These are phyloP conservation scores for Corynespora cassiicola DNA, from an alignment of 2,329 filamentous ascomycete species.

Conservation along the genomic window DNA sequence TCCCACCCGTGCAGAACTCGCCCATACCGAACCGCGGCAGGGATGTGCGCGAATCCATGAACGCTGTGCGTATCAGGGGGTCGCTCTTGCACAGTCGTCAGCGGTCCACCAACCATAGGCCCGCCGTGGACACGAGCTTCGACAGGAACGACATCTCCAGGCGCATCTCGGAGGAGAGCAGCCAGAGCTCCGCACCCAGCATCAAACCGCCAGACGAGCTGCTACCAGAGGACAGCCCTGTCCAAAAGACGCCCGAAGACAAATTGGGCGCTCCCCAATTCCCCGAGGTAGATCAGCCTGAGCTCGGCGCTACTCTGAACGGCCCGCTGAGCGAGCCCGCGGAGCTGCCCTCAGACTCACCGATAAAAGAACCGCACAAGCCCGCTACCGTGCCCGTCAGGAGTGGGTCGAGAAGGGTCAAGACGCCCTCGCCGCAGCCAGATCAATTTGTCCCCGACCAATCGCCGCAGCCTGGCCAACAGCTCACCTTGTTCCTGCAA, in stretches of 20 bases:
- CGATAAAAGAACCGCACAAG: slow-evolving; percentile 26
- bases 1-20: slow-evolving; percentile 78
- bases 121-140: slow-evolving; percentile 66
- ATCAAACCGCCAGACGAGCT: slow-evolving; percentile 42
- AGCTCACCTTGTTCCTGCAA: slow-evolving; percentile 91
- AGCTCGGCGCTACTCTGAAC: slow-evolving; percentile 41
- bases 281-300: slow-evolving; percentile 36
- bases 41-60: slow-evolving; percentile 85
- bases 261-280: slow-evolving; percentile 58
- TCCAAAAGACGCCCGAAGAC: slow-evolving; percentile 69
- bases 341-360: slow-evolving; percentile 31
- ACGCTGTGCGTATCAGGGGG: slow-evolving; percentile 67
- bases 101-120: slow-evolving; percentile 54
- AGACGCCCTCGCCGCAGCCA: slow-evolving; percentile 49
- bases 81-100: slow-evolving; percentile 62
- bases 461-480: slow-evolving; percentile 79
- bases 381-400: slow-evolving; percentile 30
- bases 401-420: slow-evolving; percentile 37
- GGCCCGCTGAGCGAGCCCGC: slow-evolving; percentile 43
- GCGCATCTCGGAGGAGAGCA: slow-evolving; percentile 69
- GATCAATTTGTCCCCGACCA: slow-evolving; percentile 55
- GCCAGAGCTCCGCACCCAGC: slow-evolving; percentile 45
- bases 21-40: slow-evolving; percentile 85
- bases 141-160: slow-evolving; percentile 57
- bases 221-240: slow-evolving; percentile 38